Evolutionary conservation across 2,329 filamentous ascomycete genomes (phyloP).

Genomic region (Phoma sp.): DNA sequence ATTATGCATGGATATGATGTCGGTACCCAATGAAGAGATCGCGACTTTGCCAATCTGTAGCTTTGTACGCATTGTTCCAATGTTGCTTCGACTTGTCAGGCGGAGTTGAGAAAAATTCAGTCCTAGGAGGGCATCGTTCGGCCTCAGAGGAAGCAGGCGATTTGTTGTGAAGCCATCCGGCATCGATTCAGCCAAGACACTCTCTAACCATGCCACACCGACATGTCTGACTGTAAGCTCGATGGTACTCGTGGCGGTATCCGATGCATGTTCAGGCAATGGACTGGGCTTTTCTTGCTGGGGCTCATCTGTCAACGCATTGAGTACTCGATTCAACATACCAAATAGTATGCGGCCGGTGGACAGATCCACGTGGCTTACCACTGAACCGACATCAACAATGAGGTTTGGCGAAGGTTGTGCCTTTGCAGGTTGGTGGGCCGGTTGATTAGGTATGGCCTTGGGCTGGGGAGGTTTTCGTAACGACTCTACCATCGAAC

Average conservation of each 20-base stretch:
- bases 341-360: conserved; percentile 45
- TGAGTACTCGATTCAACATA: conserved; percentile 36
- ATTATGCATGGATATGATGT: conserved; percentile 60
- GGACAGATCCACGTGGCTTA: conserved; percentile 45
- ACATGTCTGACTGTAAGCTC: conserved; percentile 38
- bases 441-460: conserved; percentile 5
- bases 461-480: conserved; percentile 26
- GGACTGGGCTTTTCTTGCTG: neutral
- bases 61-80: conserved; percentile 29
- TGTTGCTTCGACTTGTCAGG: conserved; percentile 29
- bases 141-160: conserved; percentile 31
- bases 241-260: conserved; percentile 14
- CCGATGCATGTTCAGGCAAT: neutral
- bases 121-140: conserved; percentile 40
- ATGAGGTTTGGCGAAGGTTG: conserved; percentile 27
- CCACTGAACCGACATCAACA: conserved; percentile 45
- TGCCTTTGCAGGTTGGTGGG: conserved; percentile 18
- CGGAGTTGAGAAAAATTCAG: conserved; percentile 33
- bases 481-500: conserved; percentile 31
- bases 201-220: conserved; percentile 44
- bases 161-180: conserved; percentile 5
- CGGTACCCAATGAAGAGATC: conserved; percentile 57
- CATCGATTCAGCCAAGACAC: conserved; percentile 34
- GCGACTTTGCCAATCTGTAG: conserved; percentile 52
- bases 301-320: conserved; percentile 26